Base-by-base conservation (phyloP, 2,329 filamentous ascomycete genomes). In the Fusarium zealandicum region DNA sequence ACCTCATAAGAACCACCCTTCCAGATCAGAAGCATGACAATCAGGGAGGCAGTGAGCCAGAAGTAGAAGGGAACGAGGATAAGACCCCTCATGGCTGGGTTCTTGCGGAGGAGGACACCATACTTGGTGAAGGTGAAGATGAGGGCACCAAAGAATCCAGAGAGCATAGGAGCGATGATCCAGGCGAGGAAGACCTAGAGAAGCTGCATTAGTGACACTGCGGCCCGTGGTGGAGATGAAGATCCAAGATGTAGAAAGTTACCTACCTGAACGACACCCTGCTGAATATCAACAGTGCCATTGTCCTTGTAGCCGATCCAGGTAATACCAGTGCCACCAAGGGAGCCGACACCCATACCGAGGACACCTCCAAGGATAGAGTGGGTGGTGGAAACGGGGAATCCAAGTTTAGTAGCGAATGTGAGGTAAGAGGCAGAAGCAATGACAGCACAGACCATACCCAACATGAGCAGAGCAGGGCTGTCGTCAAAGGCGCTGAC, bases 311-410 rank as follows among this genome's bases (percentile, higher is more conserved):
- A 72, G 37, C 72, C 80, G 12, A 78, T 68, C 82, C 85, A 88
- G 49, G 80, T 77, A 41, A 87, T 75, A 57, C 81, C 80, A 2
- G 71, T 51, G 3, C 75, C 70, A 6, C 84, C 84, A 22, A 86
- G 72, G 9, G 77, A 71, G 11, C 82, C 84, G 31, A 87, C 75
- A 37, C 83, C 84, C 65, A 85, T 82, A 50, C 84, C 84, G 49
- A 85, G 75, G 25, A 87, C 77, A 57, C 82, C 82, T 14, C 82
- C 82, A 56, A 86, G 79, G 54, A 86, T 79, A 11, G 82, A 84
- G 69, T 86, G 83, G 2, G 84, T 87, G 4, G 84, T 85, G 0
- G 82, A 86, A 16, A 86, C 83, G 30, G 83, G 84, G 59, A 85
- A 76, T 31, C 82, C 82, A 57, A 80, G 66, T 32, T 68, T 70